Evolutionary conservation across 306 rosid species (phyloP).

Genomic region (Cucumis sativus): DNA sequence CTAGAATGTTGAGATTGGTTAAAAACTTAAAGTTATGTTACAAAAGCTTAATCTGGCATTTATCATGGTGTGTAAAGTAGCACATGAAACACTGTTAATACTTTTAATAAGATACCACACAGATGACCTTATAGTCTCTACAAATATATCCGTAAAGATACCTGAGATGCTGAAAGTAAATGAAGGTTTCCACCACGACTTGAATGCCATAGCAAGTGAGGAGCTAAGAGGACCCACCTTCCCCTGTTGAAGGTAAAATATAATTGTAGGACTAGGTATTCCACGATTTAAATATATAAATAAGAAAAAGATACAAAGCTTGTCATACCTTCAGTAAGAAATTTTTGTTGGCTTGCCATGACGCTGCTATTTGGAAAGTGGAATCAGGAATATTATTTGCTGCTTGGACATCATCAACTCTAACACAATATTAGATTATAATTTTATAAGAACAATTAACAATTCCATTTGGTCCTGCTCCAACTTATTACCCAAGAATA

Average conservation of each 20-base stretch:
- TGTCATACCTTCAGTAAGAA: conserved; percentile 65
- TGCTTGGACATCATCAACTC: conserved; percentile 51
- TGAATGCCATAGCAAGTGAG: conserved; percentile 61
- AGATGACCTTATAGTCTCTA: neutral
- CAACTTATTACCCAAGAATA: conserved; percentile 1
- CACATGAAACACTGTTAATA: neutral
- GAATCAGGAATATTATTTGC: conserved; percentile 45
- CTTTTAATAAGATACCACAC: neutral
- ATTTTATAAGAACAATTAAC: conserved; percentile 6
- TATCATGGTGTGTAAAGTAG: neutral
- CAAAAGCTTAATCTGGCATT: neutral
- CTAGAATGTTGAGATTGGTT: neutral
- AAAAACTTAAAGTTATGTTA: neutral
- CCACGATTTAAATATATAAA: neutral
- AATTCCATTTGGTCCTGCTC: conserved; percentile 5
- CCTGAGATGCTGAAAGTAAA: conserved; percentile 87
- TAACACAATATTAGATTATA: conserved; percentile 12
- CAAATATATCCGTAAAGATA: conserved; percentile 14
- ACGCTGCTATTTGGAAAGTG: conserved; percentile 82
- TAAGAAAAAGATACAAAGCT: neutral
- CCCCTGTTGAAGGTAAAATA: conserved; percentile 31
- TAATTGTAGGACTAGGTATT: neutral
- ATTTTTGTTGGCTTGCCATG: conserved; percentile 98
- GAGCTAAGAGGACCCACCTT: conserved; percentile 75
- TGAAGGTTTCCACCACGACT: conserved; percentile 99